Evolutionary conservation across 1,139 yeast genomes (phyloP), one percentile per base, ranked within the genome.

Genomic region (Saccharomycopsis hybrid): DNA sequence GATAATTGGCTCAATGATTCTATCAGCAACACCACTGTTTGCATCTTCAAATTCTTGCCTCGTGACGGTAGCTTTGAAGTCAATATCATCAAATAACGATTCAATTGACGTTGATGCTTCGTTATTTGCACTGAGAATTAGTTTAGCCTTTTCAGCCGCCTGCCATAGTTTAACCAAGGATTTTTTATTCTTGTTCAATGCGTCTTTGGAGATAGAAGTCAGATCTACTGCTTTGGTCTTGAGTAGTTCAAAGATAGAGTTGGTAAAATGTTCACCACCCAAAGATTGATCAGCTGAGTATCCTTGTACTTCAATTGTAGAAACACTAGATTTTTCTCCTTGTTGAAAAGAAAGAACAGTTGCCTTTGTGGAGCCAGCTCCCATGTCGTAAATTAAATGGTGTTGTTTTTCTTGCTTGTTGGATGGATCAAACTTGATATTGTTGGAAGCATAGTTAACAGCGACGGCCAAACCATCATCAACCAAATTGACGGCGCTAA

Each of bases 381-480:
- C 99, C 76, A 85, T 78, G 64, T 92, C 98, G 64, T 82, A 88
- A 33, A 94, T 76, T 49, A 89, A 64, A 60, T 85, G 87, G 60
- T 82, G 77, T 58, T 82, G 80, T 47, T 70, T 70, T 4, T 61
- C 62, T 48, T 72, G 69, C 11, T 64, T 65, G 3, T 71, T 73
- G 18, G 18, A 18, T 18, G 18, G 18, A 13, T 62, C 62, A 35
- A 50, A 53, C 37, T 48, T 52, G 49, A 54, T 46, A 29, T 54
- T 50, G 43, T 65, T 69, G n/a, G 68, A 58, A 1, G 76, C 78
- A 63, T 80, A 89, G 62, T 89, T 88, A 46, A 87, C 69, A 1
- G 96, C 96, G 27, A 88, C 92, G 1, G 97, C 90, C 18, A 88
- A 70, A 18, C 97, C 97, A 63, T 92, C 97, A 60, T 86, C 92